These are phyloP conservation scores for Penicillium ochrochloron DNA, from an alignment of 495 filamentous ascomycete species.

Conservation along the genomic window DNA sequence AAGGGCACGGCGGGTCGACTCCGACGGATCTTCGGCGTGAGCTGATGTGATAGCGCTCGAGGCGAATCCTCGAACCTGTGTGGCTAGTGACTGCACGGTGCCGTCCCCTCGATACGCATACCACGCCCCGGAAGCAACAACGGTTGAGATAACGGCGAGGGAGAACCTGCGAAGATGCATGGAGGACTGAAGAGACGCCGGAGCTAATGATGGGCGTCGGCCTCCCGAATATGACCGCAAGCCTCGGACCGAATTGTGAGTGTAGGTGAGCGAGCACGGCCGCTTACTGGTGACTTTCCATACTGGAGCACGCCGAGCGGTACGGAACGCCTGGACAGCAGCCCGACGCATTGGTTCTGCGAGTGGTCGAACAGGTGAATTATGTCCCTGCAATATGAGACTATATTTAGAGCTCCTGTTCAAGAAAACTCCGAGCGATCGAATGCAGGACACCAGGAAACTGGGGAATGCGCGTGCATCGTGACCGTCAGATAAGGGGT, in stretches of 20 bases:
- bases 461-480: slow-evolving; percentile 11
- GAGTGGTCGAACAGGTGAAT: background rate
- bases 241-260: slow-evolving; percentile 50
- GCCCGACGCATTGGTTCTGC: slow-evolving; percentile 65
- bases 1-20: slow-evolving; percentile 51
- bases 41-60: slow-evolving; percentile 34
- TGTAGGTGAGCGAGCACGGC: slow-evolving; percentile 48
- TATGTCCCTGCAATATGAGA: slow-evolving; percentile 21
- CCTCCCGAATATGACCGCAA: slow-evolving; percentile 48
- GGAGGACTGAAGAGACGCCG: slow-evolving; percentile 52
- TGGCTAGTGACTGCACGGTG: slow-evolving; percentile 30
- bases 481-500: slow-evolving; percentile 20
- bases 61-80: slow-evolving; percentile 36
- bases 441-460: background rate
- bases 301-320: slow-evolving; percentile 60
- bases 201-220: slow-evolving; percentile 42
- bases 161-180: slow-evolving; percentile 71
- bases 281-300: slow-evolving; percentile 57
- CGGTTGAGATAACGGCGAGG: slow-evolving; percentile 61
- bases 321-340: slow-evolving; percentile 63
- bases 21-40: slow-evolving; percentile 37
- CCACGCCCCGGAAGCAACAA: slow-evolving; percentile 68
- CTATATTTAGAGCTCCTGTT: slow-evolving; percentile 6
- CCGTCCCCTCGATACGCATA: slow-evolving; percentile 60
- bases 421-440: slow-evolving; percentile 12